These are phyloP conservation scores for Zychaea mexicana DNA, from an alignment of 371 early-diverging fungal genomes.

Conservation along the genomic window DNA sequence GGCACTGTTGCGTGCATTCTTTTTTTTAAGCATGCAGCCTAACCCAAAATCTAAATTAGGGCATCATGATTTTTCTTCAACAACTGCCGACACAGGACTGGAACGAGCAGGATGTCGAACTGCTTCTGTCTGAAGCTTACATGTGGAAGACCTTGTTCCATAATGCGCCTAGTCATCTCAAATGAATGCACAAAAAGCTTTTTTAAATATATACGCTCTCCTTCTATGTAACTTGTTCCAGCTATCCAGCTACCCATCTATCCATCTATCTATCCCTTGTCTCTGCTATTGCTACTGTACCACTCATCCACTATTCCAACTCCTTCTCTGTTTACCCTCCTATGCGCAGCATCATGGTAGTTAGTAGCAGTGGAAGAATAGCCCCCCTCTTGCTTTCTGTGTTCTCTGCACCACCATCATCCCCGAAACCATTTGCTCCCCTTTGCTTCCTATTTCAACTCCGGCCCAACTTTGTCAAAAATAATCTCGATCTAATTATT, in stretches of 20 bases:
- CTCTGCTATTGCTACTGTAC: no score
- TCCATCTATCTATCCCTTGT: no score
- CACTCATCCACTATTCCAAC: no score
- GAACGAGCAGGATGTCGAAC: conserved; percentile 90
- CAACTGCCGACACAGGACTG: conserved; percentile 86
- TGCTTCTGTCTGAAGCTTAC: conserved; percentile 92
- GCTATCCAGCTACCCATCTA: no score
- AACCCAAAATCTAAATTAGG: conserved; percentile 35
- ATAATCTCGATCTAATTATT: background rate
- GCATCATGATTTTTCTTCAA: conserved; percentile 94
- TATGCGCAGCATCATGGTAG: background rate
- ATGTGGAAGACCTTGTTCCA: conserved; percentile 96
- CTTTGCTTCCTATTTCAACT: no score
- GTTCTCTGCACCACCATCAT: background rate
- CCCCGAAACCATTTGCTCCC: background rate
- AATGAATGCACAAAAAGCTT: conserved; percentile 15
- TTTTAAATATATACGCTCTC: background rate
- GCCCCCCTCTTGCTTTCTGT: background rate
- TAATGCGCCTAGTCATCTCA: conserved; percentile 78
- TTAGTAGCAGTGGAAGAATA: no score
- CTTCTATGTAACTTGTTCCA: background rate
- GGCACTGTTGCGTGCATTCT: background rate
- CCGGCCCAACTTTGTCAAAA: background rate
- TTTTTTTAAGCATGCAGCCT: background rate
- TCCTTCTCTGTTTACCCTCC: background rate